Percentiles rank a stretch among this genome's conserved stretches.
Conservation (phyloP, 495 filamentous ascomycete species). For the Hyaloscypha bicolor region DNA sequence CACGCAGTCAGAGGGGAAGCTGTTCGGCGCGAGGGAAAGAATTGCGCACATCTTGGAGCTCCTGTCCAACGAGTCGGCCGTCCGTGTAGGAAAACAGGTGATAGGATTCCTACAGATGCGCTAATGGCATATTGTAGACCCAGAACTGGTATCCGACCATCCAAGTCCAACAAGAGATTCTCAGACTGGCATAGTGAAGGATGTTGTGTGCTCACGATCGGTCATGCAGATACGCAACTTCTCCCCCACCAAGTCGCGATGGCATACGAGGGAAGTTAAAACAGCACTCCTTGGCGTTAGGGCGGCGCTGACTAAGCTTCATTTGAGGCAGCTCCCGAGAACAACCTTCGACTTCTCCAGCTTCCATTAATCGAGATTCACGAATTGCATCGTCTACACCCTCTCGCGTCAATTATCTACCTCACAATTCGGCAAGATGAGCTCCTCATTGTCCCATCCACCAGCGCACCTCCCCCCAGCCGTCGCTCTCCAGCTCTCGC, state of each 20-base stretch:
- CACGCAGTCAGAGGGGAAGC: neutral
- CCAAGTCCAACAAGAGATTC: neutral
- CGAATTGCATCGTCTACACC: neutral
- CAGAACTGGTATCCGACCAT: neutral
- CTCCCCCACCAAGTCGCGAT: neutral
- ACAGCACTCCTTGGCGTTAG: neutral
- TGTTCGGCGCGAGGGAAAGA: too few species aligned
- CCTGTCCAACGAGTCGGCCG: neutral
- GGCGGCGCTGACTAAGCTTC: neutral
- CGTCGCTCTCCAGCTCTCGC: conserved; percentile 68
- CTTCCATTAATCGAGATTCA: neutral
- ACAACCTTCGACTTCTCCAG: neutral
- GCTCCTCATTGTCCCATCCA: conserved; percentile 50
- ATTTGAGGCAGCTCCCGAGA: conserved; percentile 3
- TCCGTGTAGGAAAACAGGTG: neutral
- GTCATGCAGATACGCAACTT: neutral
- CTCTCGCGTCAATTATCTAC: neutral
- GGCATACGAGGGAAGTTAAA: neutral
- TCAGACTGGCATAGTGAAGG: neutral
- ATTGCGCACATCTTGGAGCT: conserved; percentile 21
- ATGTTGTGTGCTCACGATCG: neutral
- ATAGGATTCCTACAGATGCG: neutral
- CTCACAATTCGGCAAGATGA: conserved; percentile 39
- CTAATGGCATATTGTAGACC: conserved; percentile 3
- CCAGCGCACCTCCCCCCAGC: conserved; percentile 50